Base-by-base conservation (phyloP, 2,329 filamentous ascomycete genomes). In the Ascochyta viciae-villosae region DNA sequence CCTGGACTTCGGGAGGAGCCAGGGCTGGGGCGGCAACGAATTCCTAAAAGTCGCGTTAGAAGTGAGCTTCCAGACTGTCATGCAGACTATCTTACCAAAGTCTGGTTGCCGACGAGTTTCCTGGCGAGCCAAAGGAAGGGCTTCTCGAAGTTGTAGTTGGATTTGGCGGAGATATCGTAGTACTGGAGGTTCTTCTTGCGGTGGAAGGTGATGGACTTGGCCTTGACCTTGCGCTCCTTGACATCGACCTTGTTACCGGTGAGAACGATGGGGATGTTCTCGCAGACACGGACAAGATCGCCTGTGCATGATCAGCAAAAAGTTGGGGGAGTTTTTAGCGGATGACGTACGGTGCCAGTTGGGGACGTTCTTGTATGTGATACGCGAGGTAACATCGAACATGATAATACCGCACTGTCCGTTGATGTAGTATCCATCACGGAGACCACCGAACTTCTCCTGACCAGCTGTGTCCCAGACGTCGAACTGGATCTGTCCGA, bases 101-200 rank as follows among this genome's bases (percentile, higher is more conserved):
- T 80, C 74, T 91, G 85, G 86, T 98, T 98, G 81, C 94, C 95
- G 72, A 96, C 93, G 57, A 99, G 89, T 89, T 99, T 99, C 80
- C 95, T 89, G 71, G 93, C 94, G 73, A 99, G 89, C 95, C 95
- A 98, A 73, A 98, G 89, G 91, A 99, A 98, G 64, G 94, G 94
- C 88, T 98, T 99, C 89, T 98, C 94, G 81, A 98, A 98, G 89
- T 98, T 98, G 85, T 99, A 98, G 87, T 98, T 98, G 77, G 93
- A 97, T 86, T 98, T 99, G 82, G 95, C 95, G 38, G 92, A 97
- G 79, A 98, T 98, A 74, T 98, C 95, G 87, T 99, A 99, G 88
- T 98, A 99, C 83, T 99, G 95, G 49, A 99, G 89, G 83, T 98
- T 99, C 89, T 99, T 99, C 91, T 99, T 99, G 83, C 95, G 92